Percentiles rank a stretch among this genome's conserved stretches.
Conservation (phyloP, 352 stramenopile genomes). For the Phytophthora kernoviae region DNA sequence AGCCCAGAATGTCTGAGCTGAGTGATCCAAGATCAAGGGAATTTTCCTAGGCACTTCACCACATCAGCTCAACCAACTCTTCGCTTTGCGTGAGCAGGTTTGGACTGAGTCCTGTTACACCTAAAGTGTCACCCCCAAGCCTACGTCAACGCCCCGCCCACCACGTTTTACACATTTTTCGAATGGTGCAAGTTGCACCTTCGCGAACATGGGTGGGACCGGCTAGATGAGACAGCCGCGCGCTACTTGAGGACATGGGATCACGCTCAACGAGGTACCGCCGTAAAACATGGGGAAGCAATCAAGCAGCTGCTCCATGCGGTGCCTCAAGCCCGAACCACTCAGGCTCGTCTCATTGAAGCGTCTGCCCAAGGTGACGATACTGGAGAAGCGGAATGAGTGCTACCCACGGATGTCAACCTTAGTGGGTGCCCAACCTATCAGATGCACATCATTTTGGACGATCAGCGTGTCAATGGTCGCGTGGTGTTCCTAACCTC, state of each 20-base stretch:
- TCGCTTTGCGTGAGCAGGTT: no score
- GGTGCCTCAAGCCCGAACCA: constrained; percentile 4
- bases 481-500: not conserved
- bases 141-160: not conserved
- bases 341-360: constrained; percentile 4
- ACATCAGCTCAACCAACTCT: no score
- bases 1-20: no score
- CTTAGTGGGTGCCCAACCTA: not conserved
- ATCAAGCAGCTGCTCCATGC: not conserved
- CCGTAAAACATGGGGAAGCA: not conserved
- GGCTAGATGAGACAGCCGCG: constrained; percentile 5
- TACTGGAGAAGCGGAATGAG: constrained; percentile 2
- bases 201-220: not conserved
- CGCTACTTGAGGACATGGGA: no score
- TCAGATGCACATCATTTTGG: constrained; percentile 4
- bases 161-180: constrained; percentile 11
- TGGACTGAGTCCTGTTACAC: no score
- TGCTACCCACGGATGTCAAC: not conserved
- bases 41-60: no score
- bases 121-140: no score
- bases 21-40: no score
- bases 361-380: not conserved
- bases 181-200: constrained; percentile 10
- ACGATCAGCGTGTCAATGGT: constrained; percentile 1
- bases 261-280: not conserved